Conservation (phyloP, 441 rosid species). For the Gossypium schwendimanii region DNA sequence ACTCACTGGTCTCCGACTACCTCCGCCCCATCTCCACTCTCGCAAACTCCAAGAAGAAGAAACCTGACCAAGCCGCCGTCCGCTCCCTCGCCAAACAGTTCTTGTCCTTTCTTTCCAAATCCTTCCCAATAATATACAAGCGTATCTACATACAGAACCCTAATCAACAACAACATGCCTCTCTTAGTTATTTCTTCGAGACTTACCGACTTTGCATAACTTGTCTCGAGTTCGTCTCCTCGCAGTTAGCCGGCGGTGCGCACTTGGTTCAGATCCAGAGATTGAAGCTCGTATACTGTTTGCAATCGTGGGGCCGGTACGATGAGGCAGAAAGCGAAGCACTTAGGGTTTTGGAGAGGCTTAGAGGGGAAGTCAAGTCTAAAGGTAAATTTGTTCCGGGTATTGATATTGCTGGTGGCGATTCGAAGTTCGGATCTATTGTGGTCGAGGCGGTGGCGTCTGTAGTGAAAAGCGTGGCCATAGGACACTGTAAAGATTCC, state of each 20-base stretch:
- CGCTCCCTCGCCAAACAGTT: conserved; percentile 40
- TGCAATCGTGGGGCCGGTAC: conserved; percentile 47
- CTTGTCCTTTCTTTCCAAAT: conserved; percentile 34
- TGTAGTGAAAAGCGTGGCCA: conserved; percentile 49
- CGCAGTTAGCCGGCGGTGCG: conserved; percentile 68
- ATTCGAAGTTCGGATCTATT: conserved; percentile 43
- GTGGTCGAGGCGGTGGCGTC: conserved; percentile 47
- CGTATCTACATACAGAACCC: conserved; percentile 31
- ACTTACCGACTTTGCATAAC: conserved; percentile 53
- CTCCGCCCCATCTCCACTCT: conserved; percentile 32
- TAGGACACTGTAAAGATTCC: conserved; percentile 35
- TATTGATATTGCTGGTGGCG: conserved; percentile 21
- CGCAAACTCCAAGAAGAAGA: conserved; percentile 9
- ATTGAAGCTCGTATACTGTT: conserved; percentile 40
- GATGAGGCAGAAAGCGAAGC: conserved; percentile 42
- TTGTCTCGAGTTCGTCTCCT: conserved; percentile 53
- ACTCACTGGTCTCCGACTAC: conserved; percentile 35
- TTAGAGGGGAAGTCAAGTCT: conserved; percentile 22
- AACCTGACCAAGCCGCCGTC: conserved; percentile 19
- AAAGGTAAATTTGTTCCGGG: conserved; percentile 32
- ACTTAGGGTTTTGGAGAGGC: conserved; percentile 43
- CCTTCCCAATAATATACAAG: conserved; percentile 32
- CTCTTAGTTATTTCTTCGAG: conserved; percentile 28
- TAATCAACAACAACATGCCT: conserved; percentile 14
- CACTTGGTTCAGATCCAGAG: conserved; percentile 50